Evolutionary conservation across 495 filamentous ascomycete genomes (phyloP), one percentile per base, ranked within the genome.

Genomic region (Pseudomonodictys pantanalensis): DNA sequence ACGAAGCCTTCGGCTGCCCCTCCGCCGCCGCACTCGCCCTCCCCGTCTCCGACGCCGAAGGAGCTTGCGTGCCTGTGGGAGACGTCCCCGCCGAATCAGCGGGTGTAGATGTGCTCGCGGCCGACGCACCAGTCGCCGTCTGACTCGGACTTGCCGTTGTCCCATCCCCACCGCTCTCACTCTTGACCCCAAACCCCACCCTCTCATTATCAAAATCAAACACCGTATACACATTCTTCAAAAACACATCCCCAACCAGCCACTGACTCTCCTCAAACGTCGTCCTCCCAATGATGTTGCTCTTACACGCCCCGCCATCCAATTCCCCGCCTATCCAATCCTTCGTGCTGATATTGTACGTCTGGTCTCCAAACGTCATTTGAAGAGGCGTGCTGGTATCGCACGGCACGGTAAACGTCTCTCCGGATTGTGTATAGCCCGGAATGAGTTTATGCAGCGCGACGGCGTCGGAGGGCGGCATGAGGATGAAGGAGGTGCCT

Each of bases 141-240:
- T n/a, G 44, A 20, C 12, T 12, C 30, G 10, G 22, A 2, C 25
- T 28, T 8, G 51, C 4, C 15, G 51, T 18, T 17, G 17, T 8
- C 1, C 26, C 33, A 22, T n/a, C 46, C 28, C 17, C 15, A 30
- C n/a, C 25, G 1, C 15, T 35, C 3, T 15, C 33, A 1, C 35
- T 26, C 52, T 65, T 68, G 26, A 62, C 52, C 1, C 65, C 65
- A 46, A 68, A 65, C 15, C 65, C 65, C 17, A 71, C 53, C 22
- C 60, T 48, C 10, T 35, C 32, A 1, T 58, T 48, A 8, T 71
- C 89, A 33, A 79, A 81, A 69, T 95, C 90, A 65, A 95, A 95
- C 20, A 93, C 85, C 22, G 81, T 75, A 73, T 93, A 93, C n/a
- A 95, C 89, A 61, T 95, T 93, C 75, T 95, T 95, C 55, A 95